Base-by-base conservation (phyloP, 306 rosid species). In the Casuarina glauca region DNA sequence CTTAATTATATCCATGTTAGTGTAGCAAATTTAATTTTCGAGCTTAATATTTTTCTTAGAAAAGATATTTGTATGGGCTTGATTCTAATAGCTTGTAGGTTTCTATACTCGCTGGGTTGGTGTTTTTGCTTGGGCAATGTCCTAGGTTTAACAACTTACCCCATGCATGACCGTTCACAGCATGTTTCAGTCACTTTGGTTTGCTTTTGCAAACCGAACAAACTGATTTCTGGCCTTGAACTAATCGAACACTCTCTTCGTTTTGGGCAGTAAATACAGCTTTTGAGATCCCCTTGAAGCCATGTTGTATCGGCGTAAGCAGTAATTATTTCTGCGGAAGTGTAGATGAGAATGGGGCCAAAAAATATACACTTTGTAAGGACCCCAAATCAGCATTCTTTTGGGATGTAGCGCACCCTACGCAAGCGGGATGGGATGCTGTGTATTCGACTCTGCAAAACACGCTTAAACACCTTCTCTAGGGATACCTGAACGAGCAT, bases 361-460 rank as follows among this genome's bases (percentile, higher is more conserved):
- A 82, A 86, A 89, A 84, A 70, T 95, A 88, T 67, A 73, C 52
- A n/a, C 78, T 95, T 0, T 95, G 98, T 52, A 79, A 87, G 12
- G 58, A 88, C 43, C 97, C 97, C 0, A 61, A 80, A 70, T 79
- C 92, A 0, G 69, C 97, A 16, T 95, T 92, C 89, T 95, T 95
- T 74, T 95, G 32, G 32, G 98, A 95, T 72, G 4, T 36, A 38
- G 90, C 77, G 60, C 98, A 95, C 66, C 97, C 98, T 1, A 84
- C 97, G 1, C 84, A 95, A 42, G 89, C 88, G 42, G 98, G 97
- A 2, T 95, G 98, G 98, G 80, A 69, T 4, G 96, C 97, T n/a
- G 93, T 95, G 13, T 89, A 83, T 80, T 78, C 84, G 38, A 80
- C 86, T 70, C n/a, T 88, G 82, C 74, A 78, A 41, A 45, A 78